These are phyloP conservation scores for Macaranga tanarius DNA, from an alignment of 441 rosid genomes.

Conservation along the genomic window DNA sequence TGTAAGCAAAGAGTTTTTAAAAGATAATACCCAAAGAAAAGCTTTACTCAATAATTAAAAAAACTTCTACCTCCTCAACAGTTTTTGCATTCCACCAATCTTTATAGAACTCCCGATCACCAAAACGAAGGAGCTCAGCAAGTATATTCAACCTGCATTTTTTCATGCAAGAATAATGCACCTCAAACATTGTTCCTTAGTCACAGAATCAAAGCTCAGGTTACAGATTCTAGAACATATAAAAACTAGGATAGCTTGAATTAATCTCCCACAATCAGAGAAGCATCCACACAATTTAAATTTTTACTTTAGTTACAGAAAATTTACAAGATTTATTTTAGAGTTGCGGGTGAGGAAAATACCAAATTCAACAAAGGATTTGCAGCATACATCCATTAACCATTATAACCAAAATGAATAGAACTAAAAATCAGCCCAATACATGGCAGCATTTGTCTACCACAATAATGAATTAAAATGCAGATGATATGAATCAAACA, in stretches of 20 bases:
- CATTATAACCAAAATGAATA: not conserved
- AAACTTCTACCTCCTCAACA: conserved; percentile 76
- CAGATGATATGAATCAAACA: not conserved
- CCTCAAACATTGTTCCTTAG: not conserved
- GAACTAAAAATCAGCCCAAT: not conserved
- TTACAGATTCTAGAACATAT: not conserved
- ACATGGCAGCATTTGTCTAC: not conserved
- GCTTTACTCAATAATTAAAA: not conserved
- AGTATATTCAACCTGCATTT: conserved; percentile 81
- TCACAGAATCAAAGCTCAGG: not conserved
- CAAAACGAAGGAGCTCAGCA: conserved; percentile 92
- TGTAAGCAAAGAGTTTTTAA: conserved; percentile 14
- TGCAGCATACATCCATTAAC: not conserved
- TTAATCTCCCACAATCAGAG: not conserved
- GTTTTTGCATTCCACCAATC: conserved; percentile 99
- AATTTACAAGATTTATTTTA: not conserved
- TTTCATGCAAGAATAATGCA: conserved; percentile 11
- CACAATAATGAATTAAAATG: not conserved
- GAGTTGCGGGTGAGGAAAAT: not conserved
- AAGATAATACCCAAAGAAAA: conserved; percentile 16
- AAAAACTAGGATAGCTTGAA: not conserved
- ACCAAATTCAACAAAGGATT: not conserved
- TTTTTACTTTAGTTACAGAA: not conserved
- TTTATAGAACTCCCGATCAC: conserved; percentile 98
- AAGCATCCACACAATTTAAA: not conserved